Base-by-base conservation (phyloP, 371 early-diverging fungal genomes). In the Rhizopus delemar region DNA sequence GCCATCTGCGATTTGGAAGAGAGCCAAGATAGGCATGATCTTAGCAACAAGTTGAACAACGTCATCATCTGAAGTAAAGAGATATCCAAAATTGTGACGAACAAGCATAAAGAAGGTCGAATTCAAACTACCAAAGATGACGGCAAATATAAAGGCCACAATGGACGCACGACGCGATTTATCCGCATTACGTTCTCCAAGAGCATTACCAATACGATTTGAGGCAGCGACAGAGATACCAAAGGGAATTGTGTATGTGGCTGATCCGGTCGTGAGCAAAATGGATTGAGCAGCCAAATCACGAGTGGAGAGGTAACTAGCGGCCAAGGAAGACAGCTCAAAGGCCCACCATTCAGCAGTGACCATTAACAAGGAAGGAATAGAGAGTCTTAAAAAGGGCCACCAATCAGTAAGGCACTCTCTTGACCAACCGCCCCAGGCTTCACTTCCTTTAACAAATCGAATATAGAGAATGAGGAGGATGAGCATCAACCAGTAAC, bases 251-350 rank as follows among this genome's bases (percentile, higher is more conserved):
- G 86, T 88, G 70, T 88, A 93, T 0, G 85, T 72, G 60, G 91
- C 63, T 35, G 84, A 69, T 7, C 80, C 77, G 0, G 90, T 87
- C 41, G 87, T 90, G 32, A 95, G 74, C 12, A 89, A 77, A 54
- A 93, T 82, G 13, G 89, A 84, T 59, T 94, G 94, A 15, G 94
- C 90, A 7, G 94, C 95, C 29, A 96, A 81, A 28, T 84, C 75
- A 5, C 70, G 59, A 12, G 83, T 88, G 22, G 94, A 91, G 8
- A 96, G 70, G 56, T 86, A 86, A 45, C 86, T 83, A 4, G 94
- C 89, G 0, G 88, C 88, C 57, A 96, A 73, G 0, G 93, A 92
- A 5, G 90, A 80, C 22, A 91, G 59, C 66, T 94, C 75, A 59
- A 71, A 73, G 8, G 82, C 80, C 85, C 87, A 88, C 87, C 87